Evolutionary conservation across 2,329 filamentous ascomycete genomes (phyloP).

Genomic region (Cercospora zeina): DNA sequence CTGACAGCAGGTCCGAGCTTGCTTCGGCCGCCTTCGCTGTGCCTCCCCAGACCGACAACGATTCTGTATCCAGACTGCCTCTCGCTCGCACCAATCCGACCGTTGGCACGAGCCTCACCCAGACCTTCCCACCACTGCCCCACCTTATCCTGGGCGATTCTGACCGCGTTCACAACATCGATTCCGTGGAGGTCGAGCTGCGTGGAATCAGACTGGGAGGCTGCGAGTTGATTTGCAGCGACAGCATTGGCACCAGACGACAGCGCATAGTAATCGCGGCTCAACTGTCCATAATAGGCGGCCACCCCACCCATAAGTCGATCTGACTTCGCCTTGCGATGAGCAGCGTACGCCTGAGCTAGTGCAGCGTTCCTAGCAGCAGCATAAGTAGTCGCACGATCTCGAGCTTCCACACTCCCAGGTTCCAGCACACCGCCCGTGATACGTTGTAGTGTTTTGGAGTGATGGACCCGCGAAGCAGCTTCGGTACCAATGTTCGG

Average conservation of each 20-base stretch:
- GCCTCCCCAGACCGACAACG: constrained; percentile 76
- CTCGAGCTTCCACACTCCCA: constrained; percentile 26
- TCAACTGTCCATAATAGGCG: constrained; percentile 71
- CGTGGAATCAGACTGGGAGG: constrained; percentile 59
- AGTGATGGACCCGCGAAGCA: not conserved
- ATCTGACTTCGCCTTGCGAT: constrained; percentile 66
- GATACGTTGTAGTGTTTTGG: not conserved
- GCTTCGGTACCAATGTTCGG: constrained; percentile 28
- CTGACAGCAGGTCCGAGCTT: constrained; percentile 78
- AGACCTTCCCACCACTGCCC: constrained; percentile 73
- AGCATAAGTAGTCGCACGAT: constrained; percentile 41
- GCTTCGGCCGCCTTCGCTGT: constrained; percentile 74
- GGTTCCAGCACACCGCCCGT: not conserved
- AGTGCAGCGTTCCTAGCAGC: constrained; percentile 55
- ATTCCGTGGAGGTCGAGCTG: constrained; percentile 82
- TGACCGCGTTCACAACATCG: constrained; percentile 73
- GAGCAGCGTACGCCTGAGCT: constrained; percentile 58
- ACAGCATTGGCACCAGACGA: constrained; percentile 62
- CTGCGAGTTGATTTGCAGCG: constrained; percentile 70
- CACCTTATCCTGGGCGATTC: constrained; percentile 70
- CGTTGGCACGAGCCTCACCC: constrained; percentile 63
- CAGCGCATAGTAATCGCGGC: constrained; percentile 61
- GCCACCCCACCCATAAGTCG: constrained; percentile 73
- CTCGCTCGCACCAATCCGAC: constrained; percentile 47
- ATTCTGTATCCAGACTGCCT: constrained; percentile 63